phyloP scores from a whole-genome alignment of 495 filamentous ascomycete genomes.

The Xylaria curta region DNA sequence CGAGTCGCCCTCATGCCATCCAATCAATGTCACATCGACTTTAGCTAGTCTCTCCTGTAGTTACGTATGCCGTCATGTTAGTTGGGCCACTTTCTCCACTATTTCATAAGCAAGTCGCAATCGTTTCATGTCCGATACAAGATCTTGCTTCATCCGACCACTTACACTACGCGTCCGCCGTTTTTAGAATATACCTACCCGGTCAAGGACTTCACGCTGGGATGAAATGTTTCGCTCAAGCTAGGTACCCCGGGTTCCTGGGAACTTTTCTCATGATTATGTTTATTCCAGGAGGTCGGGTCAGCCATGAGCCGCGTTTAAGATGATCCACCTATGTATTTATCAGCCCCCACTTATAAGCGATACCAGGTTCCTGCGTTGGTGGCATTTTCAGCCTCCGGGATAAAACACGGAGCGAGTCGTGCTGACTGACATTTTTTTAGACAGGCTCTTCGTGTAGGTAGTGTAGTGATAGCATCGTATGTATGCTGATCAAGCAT shows the following conservation, averaged over 20 bases:
- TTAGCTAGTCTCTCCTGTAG: neutral
- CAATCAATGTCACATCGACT: constrained; percentile 13
- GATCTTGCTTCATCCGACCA: neutral
- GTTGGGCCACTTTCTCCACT: neutral
- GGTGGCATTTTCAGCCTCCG: neutral
- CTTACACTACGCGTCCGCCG: neutral
- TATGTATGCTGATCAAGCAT: neutral
- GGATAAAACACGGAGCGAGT: neutral
- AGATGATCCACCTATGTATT: neutral
- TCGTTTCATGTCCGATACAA: neutral
- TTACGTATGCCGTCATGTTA: neutral
- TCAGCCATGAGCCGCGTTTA: constrained; percentile 5
- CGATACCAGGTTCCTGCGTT: constrained; percentile 7
- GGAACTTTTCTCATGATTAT: constrained; percentile 10
- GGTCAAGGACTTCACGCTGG: neutral
- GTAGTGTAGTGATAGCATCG: neutral
- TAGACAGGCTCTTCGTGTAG: neutral
- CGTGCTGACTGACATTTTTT: neutral
- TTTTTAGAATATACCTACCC: neutral
- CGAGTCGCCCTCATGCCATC: constrained; percentile 5
- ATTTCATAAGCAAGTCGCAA: neutral
- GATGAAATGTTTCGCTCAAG: neutral
- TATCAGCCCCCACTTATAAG: neutral
- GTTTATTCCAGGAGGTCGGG: constrained; percentile 8
- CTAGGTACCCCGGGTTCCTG: constrained; percentile 7